Evolutionary conservation across 2,329 filamentous ascomycete species (phyloP), one percentile per base, ranked within the genome.

Genomic region (Madurella mycetomatis): DNA sequence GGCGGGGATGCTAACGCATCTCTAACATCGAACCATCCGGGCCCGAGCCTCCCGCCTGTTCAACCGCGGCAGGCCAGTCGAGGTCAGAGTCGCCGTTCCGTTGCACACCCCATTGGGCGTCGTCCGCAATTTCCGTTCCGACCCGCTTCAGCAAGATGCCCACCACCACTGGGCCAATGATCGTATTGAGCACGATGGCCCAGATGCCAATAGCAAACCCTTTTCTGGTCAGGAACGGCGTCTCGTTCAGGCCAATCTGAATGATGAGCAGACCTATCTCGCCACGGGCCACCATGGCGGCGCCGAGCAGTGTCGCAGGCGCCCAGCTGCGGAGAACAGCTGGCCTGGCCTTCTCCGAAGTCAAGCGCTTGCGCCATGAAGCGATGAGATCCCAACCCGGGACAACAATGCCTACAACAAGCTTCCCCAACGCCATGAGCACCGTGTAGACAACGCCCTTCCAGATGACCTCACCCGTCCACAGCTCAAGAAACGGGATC

Each of bases 211-310:
- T 67, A 0, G 82, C 68, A 50, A 81, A 82, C 0, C 59, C 62
- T 42, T 62, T 59, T 5, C 49, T 40, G 0, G 56, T 51, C 37
- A 65, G 43, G 12, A 56, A 62, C 0, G 60, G 57, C 32, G 62
- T 64, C 44, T 64, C 62, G 42, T 62, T 64, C 15, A 63, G 47
- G 2, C 62, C 62, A 31, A 65, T 59, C 32, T 64, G 60, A 0
- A 81, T 64, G 57, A 94, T 89, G 42, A 92, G 68, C 57, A 90
- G 90, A 0, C 88, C 87, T 34, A 92, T 89, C 66, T 94, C 88
- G 0, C 88, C 88, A n/a, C 88, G 77, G 0, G 88, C 83, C 0
- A 87, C 80, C 88, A 92, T 92, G 2, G 74, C 77, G 16, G 79
- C 73, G 0, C 84, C 84, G 0, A 92, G 70, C 2, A 92, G 83